phyloP scores from a whole-genome alignment of 768 basidiomycete genomes.

The Cystofilobasidium bisporidii region DNA sequence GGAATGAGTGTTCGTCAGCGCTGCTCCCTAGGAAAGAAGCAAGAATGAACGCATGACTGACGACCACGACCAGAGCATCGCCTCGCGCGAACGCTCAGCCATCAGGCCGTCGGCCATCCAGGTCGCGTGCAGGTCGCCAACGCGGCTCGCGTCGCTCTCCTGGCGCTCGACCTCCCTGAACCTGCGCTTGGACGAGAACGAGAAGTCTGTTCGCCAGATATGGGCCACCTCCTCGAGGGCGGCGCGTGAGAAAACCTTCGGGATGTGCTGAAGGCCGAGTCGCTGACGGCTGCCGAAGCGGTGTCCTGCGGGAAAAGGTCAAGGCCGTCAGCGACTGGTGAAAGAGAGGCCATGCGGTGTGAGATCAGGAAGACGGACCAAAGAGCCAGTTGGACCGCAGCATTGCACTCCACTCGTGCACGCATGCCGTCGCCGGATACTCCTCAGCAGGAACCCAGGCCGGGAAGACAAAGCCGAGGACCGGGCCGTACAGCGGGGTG shows the following conservation, averaged over 20 bases:
- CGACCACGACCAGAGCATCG: conserved; percentile 36
- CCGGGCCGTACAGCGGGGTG: conserved; percentile 19
- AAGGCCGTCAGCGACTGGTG: not conserved
- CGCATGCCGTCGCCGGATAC: conserved; percentile 17
- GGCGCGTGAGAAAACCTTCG: conserved; percentile 15
- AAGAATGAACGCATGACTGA: not conserved
- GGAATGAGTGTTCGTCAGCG: too few relatives aligned
- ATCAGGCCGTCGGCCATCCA: conserved; percentile 18
- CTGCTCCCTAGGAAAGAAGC: too few relatives aligned
- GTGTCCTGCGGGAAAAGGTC: conserved; percentile 4
- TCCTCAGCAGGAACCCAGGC: conserved; percentile 6
- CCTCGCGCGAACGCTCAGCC: conserved; percentile 20
- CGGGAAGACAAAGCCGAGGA: conserved; percentile 15
- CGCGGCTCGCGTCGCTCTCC: not conserved
- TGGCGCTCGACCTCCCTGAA: conserved; percentile 23
- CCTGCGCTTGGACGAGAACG: conserved; percentile 7
- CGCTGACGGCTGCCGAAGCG: conserved; percentile 20
- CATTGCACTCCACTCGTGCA: conserved; percentile 19
- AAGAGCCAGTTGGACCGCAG: conserved; percentile 14
- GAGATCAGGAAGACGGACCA: conserved; percentile 3
- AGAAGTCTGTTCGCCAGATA: conserved; percentile 21
- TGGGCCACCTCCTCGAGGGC: conserved; percentile 15
- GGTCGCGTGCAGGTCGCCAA: conserved; percentile 22
- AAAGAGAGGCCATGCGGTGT: not conserved
- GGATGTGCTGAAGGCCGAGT: conserved; percentile 15